Conservation (phyloP, 371 early-diverging fungal species). For the Mucor plumbeus region DNA sequence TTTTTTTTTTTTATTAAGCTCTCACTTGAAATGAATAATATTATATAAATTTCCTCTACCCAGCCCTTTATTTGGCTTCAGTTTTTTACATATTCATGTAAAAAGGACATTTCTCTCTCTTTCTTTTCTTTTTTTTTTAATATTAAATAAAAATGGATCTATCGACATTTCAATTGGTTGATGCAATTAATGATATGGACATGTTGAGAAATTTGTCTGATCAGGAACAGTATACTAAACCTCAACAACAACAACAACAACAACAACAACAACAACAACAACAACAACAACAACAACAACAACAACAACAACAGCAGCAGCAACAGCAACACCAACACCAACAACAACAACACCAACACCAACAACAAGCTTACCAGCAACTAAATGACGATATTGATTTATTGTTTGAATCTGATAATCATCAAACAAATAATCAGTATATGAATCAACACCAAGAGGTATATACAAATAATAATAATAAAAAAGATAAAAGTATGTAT, state of each 20-base stretch:
- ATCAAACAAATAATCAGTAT: conserved; percentile 10
- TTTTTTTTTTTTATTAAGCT: conserved; percentile 5
- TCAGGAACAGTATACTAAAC: conserved; percentile 11
- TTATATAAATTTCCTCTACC: conserved; percentile 11
- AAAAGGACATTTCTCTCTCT: too few relatives aligned
- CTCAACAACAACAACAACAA: conserved; percentile 4
- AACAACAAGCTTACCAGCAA: conserved; percentile 12
- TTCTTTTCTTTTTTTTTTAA: background rate
- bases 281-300: background rate
- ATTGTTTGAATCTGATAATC: conserved; percentile 19
- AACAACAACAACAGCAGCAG: background rate
- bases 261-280: background rate
- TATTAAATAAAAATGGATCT: conserved; percentile 23
- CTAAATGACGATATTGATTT: conserved; percentile 25
- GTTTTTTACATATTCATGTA: background rate
- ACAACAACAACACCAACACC: background rate
- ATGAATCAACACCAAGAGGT: conserved; percentile 25
- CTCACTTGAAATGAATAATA: conserved; percentile 3
- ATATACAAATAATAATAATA: conserved; percentile 17
- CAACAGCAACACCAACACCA: background rate
- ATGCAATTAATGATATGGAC: conserved; percentile 33
- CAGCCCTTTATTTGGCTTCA: conserved; percentile 5
- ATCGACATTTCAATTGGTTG: conserved; percentile 28
- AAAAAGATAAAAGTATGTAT: conserved; percentile 14
- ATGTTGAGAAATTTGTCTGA: conserved; percentile 27